A percentile compares a stretch with the other conserved stretches of the same genome.
phyloP scores from a whole-genome alignment of 1,284 basidiomycete species.

The Crepidotus sp. region DNA sequence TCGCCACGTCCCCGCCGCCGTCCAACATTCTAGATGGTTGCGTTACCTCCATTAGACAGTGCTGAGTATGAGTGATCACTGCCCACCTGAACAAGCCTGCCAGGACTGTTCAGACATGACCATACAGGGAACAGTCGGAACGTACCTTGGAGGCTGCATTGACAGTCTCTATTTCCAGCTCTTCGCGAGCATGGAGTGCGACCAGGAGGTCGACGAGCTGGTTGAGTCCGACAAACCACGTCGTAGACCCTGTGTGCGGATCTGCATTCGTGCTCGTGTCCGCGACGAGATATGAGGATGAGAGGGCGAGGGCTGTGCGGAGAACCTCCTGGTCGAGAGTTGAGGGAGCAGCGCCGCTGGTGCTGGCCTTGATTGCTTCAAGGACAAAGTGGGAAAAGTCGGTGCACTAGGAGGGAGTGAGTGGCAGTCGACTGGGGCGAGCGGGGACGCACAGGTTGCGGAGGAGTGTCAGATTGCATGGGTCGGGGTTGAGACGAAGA shows the following conservation, averaged over 20 bases:
- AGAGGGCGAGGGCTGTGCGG: constrained; percentile 53
- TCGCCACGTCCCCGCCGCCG: constrained; percentile 55
- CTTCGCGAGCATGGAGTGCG: constrained; percentile 46
- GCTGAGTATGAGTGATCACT: no score
- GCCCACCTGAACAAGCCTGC: constrained; percentile 42
- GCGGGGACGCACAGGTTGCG: constrained; percentile 1
- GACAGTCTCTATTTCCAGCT: constrained; percentile 38
- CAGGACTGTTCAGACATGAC: not conserved
- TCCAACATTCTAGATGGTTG: constrained; percentile 55
- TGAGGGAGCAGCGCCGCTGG: not conserved
- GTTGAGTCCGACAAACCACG: constrained; percentile 60
- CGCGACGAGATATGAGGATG: constrained; percentile 67
- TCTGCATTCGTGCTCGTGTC: constrained; percentile 57
- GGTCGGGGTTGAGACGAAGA: constrained; percentile 6
- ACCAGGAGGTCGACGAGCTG: constrained; percentile 61
- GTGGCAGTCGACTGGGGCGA: not conserved
- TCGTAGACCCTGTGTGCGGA: constrained; percentile 36
- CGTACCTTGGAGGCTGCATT: constrained; percentile 55
- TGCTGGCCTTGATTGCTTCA: constrained; percentile 5
- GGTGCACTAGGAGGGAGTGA: constrained; percentile 8
- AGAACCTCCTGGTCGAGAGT: constrained; percentile 55
- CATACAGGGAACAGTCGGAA: not conserved
- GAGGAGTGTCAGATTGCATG: constrained; percentile 3
- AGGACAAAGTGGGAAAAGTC: constrained; percentile 16
- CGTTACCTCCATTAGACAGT: not conserved